Percentiles rank a stretch among this genome's conserved stretches.
These are phyloP conservation scores for Pleurotus ostreatus DNA, from an alignment of 768 basidiomycete genomes.

Conservation along the genomic window DNA sequence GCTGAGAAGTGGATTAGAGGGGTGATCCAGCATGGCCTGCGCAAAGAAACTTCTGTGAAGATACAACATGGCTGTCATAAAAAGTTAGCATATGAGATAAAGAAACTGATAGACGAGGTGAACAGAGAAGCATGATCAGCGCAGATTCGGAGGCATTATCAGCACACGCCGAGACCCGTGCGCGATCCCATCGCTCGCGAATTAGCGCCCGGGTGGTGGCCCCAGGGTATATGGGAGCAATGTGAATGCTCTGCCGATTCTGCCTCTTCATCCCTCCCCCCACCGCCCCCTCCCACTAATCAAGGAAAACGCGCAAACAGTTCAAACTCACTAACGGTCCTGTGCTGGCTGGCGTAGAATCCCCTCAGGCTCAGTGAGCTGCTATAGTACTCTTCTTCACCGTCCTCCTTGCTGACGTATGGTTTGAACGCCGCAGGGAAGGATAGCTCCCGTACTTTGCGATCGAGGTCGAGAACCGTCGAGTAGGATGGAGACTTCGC, in stretches of 20 bases:
- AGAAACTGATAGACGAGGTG: neutral
- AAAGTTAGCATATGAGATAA: neutral
- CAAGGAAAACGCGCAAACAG: neutral
- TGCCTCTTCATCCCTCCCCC: neutral
- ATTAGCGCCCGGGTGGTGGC: neutral
- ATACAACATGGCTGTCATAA: constrained; percentile 42
- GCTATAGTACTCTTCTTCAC: constrained; percentile 43
- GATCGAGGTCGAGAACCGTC: constrained; percentile 47
- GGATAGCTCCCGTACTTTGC: constrained; percentile 42
- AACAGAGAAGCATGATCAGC: neutral
- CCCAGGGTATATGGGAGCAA: neutral
- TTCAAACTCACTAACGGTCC: constrained; percentile 49
- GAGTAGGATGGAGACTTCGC: constrained; percentile 43
- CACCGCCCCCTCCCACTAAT: neutral
- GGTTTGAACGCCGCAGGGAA: constrained; percentile 45
- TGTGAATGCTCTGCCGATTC: neutral
- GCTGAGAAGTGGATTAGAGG: constrained; percentile 48
- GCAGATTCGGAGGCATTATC: neutral
- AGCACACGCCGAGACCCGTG: neutral
- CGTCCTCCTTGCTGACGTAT: constrained; percentile 39
- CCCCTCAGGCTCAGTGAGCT: constrained; percentile 47
- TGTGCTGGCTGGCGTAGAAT: constrained; percentile 53
- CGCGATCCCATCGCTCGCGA: constrained; percentile 7
- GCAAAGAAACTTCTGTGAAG: constrained; percentile 56
- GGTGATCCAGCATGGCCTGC: constrained; percentile 51